phyloP scores from a whole-genome alignment of 2,329 filamentous ascomycete genomes.

The Calonectria leucothoes region DNA sequence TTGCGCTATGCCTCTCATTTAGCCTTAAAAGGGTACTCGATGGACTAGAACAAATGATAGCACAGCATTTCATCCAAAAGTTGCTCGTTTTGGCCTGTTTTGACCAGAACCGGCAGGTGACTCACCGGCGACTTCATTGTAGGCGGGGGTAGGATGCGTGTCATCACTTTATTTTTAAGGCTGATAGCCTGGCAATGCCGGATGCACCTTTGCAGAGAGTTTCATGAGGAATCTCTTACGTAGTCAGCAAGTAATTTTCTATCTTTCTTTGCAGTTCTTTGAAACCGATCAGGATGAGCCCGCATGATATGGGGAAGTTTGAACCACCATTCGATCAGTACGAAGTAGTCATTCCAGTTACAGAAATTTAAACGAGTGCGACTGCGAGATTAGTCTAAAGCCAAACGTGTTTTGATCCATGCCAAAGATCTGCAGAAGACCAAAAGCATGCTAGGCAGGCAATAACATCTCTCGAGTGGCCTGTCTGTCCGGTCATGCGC shows the following conservation, averaged over 20 bases:
- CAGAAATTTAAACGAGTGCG: not conserved
- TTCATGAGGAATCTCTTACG: too few relatives aligned
- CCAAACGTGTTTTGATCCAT: not conserved
- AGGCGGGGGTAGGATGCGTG: not conserved
- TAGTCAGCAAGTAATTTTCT: too few relatives aligned
- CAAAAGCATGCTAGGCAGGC: not conserved
- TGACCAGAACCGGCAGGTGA: not conserved
- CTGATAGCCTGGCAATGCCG: too few relatives aligned
- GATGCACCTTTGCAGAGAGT: too few relatives aligned
- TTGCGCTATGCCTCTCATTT: not conserved
- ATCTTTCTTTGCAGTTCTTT: too few relatives aligned
- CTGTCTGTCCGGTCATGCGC: not conserved
- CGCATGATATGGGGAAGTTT: not conserved
- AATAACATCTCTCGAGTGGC: not conserved
- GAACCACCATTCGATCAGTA: not conserved
- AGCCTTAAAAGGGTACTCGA: not conserved
- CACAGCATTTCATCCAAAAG: not conserved
- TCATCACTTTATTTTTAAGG: not conserved
- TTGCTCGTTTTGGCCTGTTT: not conserved
- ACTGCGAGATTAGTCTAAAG: not conserved
- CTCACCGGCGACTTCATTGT: not conserved
- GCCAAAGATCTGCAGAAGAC: not conserved
- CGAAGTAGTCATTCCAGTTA: not conserved
- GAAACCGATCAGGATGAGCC: not conserved
- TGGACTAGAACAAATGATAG: not conserved